Base-by-base conservation (phyloP, 768 basidiomycete species). In the Trametes punicea region DNA sequence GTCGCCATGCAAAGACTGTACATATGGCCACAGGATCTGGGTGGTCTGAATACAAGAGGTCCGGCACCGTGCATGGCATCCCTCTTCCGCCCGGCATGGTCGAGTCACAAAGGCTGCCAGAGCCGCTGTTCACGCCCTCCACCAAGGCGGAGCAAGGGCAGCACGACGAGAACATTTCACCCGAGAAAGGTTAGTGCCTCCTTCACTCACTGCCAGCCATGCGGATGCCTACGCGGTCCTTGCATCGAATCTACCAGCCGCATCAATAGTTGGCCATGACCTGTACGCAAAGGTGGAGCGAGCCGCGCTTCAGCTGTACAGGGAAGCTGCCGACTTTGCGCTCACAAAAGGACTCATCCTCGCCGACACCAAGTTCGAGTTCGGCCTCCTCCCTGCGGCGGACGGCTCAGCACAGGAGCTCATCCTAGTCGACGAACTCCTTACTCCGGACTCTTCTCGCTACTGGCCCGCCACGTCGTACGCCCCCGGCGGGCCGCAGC, bases 121-220 rank as follows among this genome's bases (percentile, higher is more conserved):
- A 85, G 56, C 90, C 95, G 1, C 73, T 98, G 26, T 95, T 99
- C 70, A 99, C 97, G 0, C 97, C 97, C 0, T 96, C 93, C 0
- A 98, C 97, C 6, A 98, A 99, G 69, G 97, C 96, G 1, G 93
- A 93, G 52, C 85, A 88, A 65, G 97, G 97, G 1, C 77, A 80
- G 40, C 95, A 99, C 66, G 97, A 99, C 69, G 95, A 98, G 71
- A 99, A 99, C 66, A 97, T 98, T 77, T 98, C 97, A 65, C 95
- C 95, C 47, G 90, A 90, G 75, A 85, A 90, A 80, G 93, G 93
- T 92, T 63, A 63, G 79, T 38, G 27, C 25, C 25, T 46, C 1
- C 25, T 15, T 11, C 6, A 30, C 4, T 23, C 6, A 6, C 21
- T n/a, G 23, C 9, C 6, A 4, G 9, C 34, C 33, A n/a, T 31